Evolutionary conservation across 768 basidiomycete species (phyloP).

Genomic region (Suillus placidus): DNA sequence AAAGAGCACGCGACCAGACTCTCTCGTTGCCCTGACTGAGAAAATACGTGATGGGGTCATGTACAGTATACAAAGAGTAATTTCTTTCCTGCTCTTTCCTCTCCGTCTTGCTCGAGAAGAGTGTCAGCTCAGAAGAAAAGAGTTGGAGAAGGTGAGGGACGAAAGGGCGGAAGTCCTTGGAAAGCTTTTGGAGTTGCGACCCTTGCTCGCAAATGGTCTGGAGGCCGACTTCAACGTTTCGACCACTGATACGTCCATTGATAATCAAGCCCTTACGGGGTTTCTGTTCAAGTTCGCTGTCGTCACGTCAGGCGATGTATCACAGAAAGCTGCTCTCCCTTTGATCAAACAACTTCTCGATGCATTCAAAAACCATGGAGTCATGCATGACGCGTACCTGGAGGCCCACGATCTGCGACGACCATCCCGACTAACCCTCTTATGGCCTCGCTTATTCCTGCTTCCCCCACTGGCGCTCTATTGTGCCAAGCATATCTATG

Average conservation of each 20-base stretch:
- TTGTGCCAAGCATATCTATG: constrained; percentile 51
- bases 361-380: constrained; percentile 30
- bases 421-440: constrained; percentile 65
- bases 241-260: not conserved
- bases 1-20: constrained; percentile 7
- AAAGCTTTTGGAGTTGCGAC: constrained; percentile 56
- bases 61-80: constrained; percentile 17
- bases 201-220: constrained; percentile 41
- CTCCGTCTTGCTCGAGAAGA: constrained; percentile 68
- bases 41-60: constrained; percentile 14
- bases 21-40: constrained; percentile 16
- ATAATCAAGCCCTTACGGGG: constrained; percentile 11
- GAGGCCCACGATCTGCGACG: constrained; percentile 51
- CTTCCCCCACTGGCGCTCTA: constrained; percentile 70
- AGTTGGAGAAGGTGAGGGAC: constrained; percentile 66
- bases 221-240: constrained; percentile 11
- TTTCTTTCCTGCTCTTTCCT: constrained; percentile 44
- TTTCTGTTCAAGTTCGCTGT: constrained; percentile 28
- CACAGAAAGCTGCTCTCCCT: constrained; percentile 16
- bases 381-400: constrained; percentile 34
- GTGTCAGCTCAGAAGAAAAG: constrained; percentile 58
- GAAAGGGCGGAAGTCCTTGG: constrained; percentile 72
- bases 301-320: constrained; percentile 7
- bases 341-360: constrained; percentile 22
- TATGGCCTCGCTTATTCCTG: constrained; percentile 84